Evolutionary conservation across 78 protist species (phyloP).

Genomic region (Salpingoeca rosetta): DNA sequence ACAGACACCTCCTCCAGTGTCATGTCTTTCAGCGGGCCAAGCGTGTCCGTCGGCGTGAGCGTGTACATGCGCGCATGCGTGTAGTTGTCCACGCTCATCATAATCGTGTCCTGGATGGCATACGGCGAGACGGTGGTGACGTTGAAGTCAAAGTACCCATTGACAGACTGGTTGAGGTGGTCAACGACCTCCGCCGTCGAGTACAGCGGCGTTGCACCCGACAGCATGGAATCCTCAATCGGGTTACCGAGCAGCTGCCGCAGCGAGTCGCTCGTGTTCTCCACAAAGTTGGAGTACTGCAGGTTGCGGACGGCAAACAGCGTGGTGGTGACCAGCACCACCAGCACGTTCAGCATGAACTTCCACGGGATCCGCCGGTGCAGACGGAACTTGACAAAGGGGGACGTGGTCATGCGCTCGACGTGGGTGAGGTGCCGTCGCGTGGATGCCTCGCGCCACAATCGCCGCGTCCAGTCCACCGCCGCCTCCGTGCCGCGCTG

Average conservation of each 20-base stretch:
- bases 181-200: not conserved
- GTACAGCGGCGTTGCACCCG: not conserved
- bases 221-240: not conserved
- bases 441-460: no score
- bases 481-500: not conserved
- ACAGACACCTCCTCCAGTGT: not conserved
- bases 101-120: not conserved
- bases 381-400: not conserved
- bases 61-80: not conserved
- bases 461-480: no score
- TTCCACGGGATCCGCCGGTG: slow-evolving; percentile 5
- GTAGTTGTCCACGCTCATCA: not conserved
- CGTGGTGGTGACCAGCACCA: not conserved
- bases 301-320: not conserved
- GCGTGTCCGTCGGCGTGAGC: not conserved
- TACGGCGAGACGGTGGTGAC: not conserved
- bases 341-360: slow-evolving; percentile 9
- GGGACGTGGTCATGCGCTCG: not conserved
- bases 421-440: not conserved
- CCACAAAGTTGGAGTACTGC: not conserved
- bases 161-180: not conserved
- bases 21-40: not conserved
- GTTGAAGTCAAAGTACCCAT: not conserved
- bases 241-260: not conserved
- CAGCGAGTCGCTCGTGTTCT: not conserved